Base-by-base conservation (phyloP, 1,284 basidiomycete species). In the Boletus sp. region DNA sequence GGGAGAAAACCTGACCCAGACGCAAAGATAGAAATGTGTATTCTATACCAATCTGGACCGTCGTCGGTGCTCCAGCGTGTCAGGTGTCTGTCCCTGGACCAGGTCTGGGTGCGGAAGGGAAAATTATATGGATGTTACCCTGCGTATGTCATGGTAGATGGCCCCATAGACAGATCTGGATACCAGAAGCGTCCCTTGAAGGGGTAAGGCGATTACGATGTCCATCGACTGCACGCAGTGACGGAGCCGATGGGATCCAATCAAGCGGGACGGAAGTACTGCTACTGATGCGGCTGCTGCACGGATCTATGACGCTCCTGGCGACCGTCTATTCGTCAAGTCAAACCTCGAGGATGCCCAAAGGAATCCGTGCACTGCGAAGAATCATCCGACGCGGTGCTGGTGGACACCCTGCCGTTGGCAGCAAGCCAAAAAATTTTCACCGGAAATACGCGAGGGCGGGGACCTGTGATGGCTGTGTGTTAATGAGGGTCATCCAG, bases 401-500 rank as follows among this genome's bases (percentile, higher is more conserved):
- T 41, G 57, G 50, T 51, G 50, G 41, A 29, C 35, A 47, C 49
- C 51, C 51, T 64, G 57, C 57, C 52, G 51, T 56, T 49, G 47
- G 45, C 46, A 44, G 55, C 48, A 46, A 47, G 34, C 48, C 58
- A 58, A 54, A 69, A 69, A 65, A 51, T 14, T 69, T 66, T 69
- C 64, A 56, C 48, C 67, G 67, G 64, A 57, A 61, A 67, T 67
- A 69, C 62, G 64, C 64, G 64, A 68, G 46, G 60, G 65, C 64
- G 64, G 64, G 64, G 64, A 66, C 64, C 64, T 66, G 55, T 48
- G 61, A 69, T 55, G 67, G 64, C 64, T 66, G 67, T 69, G 64
- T 69, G 62, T 53, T 63, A 66, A 66, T 63, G 65, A 66, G 62
- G 57, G 55, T 57, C 62, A 42, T 55, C 46, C 57, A 53, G 29